Conservation (phyloP, 202 grass and related monocot species). For the Tripidium arundinaceum region DNA sequence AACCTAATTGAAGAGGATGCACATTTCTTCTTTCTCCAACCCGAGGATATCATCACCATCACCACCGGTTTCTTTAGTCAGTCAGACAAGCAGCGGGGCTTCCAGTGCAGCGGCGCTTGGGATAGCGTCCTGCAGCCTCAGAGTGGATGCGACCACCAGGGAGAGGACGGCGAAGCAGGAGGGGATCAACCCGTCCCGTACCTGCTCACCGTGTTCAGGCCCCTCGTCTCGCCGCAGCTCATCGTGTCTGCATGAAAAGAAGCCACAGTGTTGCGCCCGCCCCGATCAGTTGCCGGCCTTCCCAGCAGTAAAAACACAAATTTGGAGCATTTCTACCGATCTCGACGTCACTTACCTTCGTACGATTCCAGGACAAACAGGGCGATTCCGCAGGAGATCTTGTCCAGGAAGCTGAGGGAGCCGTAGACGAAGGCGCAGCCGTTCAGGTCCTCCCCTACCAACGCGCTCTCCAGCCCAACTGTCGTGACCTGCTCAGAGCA, state of each 20-base stretch:
- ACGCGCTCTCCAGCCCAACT: too few species aligned
- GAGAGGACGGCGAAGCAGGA: conserved; percentile 42
- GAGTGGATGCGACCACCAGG: conserved; percentile 33
- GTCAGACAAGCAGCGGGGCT: conserved; percentile 48
- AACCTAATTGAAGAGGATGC: conserved; percentile 27
- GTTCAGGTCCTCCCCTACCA: too few species aligned
- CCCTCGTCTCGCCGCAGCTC: conserved; percentile 35
- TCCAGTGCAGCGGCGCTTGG: conserved; percentile 26
- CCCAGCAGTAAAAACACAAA: not conserved
- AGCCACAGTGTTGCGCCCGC: not conserved
- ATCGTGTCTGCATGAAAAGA: not conserved
- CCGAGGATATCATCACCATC: too few species aligned
- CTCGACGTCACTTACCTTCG: too few species aligned
- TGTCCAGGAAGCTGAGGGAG: too few species aligned
- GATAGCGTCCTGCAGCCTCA: conserved; percentile 34
- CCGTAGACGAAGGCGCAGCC: too few species aligned
- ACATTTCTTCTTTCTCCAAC: not conserved
- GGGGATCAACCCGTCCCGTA: conserved; percentile 52
- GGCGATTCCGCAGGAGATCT: too few species aligned
- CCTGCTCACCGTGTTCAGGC: conserved; percentile 43
- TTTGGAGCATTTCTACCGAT: not conserved
- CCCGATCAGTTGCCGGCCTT: not conserved
- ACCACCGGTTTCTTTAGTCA: not conserved
- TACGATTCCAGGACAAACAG: too few species aligned
- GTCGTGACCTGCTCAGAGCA: too few species aligned